Conservation (phyloP, 345 rosid genomes). For the Hirschfeldia incana region DNA sequence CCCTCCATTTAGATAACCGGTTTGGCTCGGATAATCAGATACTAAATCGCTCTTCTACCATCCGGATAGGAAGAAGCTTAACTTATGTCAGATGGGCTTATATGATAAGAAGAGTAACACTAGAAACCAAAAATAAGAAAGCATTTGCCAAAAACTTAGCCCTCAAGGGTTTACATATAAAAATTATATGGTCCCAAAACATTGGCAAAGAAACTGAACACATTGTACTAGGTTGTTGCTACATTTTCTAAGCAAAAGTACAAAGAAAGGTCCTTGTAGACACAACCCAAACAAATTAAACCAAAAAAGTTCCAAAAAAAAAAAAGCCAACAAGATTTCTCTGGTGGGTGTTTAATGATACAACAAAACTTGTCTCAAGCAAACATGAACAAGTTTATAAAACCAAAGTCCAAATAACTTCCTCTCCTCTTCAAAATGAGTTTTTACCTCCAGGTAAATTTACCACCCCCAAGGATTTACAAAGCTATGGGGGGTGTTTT, state of each 20-base stretch:
- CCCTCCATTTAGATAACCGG: neutral
- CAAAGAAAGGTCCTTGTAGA: slow-evolving; percentile 16
- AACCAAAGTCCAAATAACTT: slow-evolving; percentile 6
- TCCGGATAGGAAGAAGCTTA: neutral
- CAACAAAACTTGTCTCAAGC: slow-evolving; percentile 38
- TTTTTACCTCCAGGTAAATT: slow-evolving; percentile 1
- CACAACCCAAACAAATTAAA: slow-evolving; percentile 3
- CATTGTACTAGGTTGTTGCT: slow-evolving; percentile 26
- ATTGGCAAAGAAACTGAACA: slow-evolving; percentile 13
- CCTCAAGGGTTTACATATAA: slow-evolving; percentile 18
- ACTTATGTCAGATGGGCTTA: too few species aligned
- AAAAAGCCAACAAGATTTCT: slow-evolving; percentile 26
- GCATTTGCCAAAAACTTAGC: slow-evolving; percentile 15
- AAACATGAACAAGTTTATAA: slow-evolving; percentile 19
- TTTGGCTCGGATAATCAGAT: neutral
- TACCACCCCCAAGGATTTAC: slow-evolving; percentile 27
- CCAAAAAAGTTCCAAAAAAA: neutral
- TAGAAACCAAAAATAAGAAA: neutral
- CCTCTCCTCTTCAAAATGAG: slow-evolving; percentile 24
- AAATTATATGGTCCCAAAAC: slow-evolving; percentile 23
- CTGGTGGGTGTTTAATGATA: slow-evolving; percentile 25
- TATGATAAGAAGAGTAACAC: neutral
- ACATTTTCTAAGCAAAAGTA: slow-evolving; percentile 16
- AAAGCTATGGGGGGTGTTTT: slow-evolving; percentile 20
- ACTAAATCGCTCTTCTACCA: neutral